These are phyloP conservation scores for Russula vinacea DNA, from an alignment of 768 basidiomycete genomes.

Conservation along the genomic window DNA sequence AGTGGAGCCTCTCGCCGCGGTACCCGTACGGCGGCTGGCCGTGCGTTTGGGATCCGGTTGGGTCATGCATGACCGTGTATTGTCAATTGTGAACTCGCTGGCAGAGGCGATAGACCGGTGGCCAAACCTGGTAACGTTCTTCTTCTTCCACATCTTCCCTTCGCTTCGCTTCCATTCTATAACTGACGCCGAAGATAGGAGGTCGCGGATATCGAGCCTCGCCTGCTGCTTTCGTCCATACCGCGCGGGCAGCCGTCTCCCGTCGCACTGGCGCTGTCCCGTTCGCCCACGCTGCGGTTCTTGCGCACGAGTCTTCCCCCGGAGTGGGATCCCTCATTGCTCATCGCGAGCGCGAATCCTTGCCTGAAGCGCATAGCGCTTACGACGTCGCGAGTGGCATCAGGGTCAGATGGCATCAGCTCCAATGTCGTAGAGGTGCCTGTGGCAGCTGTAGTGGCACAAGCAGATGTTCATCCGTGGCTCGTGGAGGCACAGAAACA, in stretches of 20 bases:
- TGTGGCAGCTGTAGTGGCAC: not conserved
- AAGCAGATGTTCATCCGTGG: conserved; percentile 12
- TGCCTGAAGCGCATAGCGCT: conserved; percentile 15
- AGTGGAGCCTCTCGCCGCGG: conserved; percentile 3
- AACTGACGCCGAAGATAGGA: conserved; percentile 1
- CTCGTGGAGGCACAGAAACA: conserved; percentile 19
- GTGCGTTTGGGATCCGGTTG: conserved; percentile 7
- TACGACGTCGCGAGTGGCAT: not conserved
- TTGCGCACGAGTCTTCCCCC: conserved; percentile 15
- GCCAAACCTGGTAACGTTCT: conserved; percentile 17
- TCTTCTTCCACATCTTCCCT: too few relatives aligned
- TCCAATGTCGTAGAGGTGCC: conserved; percentile 1
- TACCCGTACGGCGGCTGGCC: conserved; percentile 15
- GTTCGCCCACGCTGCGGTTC: conserved; percentile 14
- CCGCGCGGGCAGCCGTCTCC: not conserved
- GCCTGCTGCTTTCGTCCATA: conserved; percentile 1
- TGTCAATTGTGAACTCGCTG: not conserved
- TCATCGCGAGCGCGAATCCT: conserved; percentile 18
- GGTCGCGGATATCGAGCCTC: conserved; percentile 4
- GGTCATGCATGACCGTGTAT: not conserved
- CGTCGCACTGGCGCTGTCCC: conserved; percentile 20
- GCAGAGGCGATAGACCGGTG: conserved; percentile 16
- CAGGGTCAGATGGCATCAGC: not conserved
- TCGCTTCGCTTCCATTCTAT: not conserved
- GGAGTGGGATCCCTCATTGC: conserved; percentile 18